Evolutionary conservation across 2,329 filamentous ascomycete species (phyloP).

Genomic region (Aulographum hederae): DNA sequence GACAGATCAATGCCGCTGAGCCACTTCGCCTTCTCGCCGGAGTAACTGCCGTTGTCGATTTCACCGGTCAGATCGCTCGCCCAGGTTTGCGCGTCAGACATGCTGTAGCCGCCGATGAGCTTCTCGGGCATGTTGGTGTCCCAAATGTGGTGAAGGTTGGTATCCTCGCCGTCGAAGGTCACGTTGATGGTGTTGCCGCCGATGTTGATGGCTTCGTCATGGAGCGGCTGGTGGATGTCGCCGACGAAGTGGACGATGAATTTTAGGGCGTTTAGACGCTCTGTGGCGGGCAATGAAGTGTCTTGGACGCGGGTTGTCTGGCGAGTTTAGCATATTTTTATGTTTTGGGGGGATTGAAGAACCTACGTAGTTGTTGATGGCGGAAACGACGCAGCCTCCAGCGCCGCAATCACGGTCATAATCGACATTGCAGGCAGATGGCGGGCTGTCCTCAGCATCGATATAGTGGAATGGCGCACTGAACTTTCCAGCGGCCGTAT

Average conservation of each 20-base stretch:
- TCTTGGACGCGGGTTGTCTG: conserved; percentile 20
- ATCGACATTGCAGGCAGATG: conserved; percentile 27
- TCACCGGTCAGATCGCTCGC: conserved; percentile 16
- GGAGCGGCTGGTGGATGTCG: conserved; percentile 58
- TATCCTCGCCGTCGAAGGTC: conserved; percentile 20
- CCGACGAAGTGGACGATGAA: conserved; percentile 41
- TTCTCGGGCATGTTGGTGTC: conserved; percentile 24
- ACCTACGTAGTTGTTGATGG: conserved; percentile 32
- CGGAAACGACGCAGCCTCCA: conserved; percentile 33
- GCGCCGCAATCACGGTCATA: conserved; percentile 31
- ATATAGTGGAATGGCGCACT: conserved; percentile 31
- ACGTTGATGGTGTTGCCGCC: conserved; percentile 27
- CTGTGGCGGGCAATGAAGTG: conserved; percentile 11
- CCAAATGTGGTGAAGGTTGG: conserved; percentile 26
- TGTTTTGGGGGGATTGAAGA: conserved; percentile 1
- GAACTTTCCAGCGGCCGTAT: conserved; percentile 28
- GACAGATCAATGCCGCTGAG: conserved; percentile 16
- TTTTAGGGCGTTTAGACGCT: conserved; percentile 25
- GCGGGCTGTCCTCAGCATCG: conserved; percentile 20
- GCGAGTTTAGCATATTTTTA: neutral
- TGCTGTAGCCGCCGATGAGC: conserved; percentile 18
- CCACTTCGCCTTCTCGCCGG: conserved; percentile 15
- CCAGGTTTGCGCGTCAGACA: conserved; percentile 20
- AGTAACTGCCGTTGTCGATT: conserved; percentile 21
- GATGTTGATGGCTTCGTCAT: conserved; percentile 28